These are phyloP conservation scores for Populus trichocarpa DNA, from an alignment of 441 rosid genomes.

Conservation along the genomic window DNA sequence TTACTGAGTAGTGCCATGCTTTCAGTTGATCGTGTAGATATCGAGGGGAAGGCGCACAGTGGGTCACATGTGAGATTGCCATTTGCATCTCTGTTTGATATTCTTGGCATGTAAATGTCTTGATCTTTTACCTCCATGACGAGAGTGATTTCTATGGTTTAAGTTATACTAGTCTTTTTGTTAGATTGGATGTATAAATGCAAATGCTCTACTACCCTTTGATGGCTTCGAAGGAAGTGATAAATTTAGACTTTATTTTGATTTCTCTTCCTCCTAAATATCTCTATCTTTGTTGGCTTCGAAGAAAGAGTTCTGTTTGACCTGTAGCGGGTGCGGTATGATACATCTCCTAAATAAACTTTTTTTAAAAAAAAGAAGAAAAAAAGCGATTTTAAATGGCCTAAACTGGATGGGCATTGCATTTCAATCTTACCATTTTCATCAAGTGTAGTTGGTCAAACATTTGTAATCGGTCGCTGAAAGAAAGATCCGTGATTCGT, in stretches of 20 bases:
- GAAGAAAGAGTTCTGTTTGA: too few species aligned
- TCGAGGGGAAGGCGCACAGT: conserved; percentile 64
- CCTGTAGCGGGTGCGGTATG: too few species aligned
- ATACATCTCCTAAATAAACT: too few species aligned
- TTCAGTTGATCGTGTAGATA: conserved; percentile 84
- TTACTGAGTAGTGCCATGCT: conserved; percentile 20
- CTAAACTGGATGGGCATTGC: background rate
- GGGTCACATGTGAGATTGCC: conserved; percentile 72
- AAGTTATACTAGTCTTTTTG: too few species aligned
- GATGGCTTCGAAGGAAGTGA: background rate
- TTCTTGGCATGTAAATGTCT: conserved; percentile 81
- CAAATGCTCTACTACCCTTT: background rate
- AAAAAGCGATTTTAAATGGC: background rate
- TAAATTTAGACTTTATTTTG: too few species aligned
- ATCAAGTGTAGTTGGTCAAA: background rate
- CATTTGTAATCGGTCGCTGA: background rate
- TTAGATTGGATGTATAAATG: too few species aligned
- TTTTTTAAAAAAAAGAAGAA: too few species aligned
- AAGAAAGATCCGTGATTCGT: too few species aligned
- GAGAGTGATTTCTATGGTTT: too few species aligned
- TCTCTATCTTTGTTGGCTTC: too few species aligned
- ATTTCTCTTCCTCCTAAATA: too few species aligned
- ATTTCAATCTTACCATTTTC: background rate
- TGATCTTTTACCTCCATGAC: background rate
- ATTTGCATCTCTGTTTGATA: conserved; percentile 89